phyloP scores from a whole-genome alignment of 2,329 filamentous ascomycete genomes.

The Zymoseptoria brevis region DNA sequence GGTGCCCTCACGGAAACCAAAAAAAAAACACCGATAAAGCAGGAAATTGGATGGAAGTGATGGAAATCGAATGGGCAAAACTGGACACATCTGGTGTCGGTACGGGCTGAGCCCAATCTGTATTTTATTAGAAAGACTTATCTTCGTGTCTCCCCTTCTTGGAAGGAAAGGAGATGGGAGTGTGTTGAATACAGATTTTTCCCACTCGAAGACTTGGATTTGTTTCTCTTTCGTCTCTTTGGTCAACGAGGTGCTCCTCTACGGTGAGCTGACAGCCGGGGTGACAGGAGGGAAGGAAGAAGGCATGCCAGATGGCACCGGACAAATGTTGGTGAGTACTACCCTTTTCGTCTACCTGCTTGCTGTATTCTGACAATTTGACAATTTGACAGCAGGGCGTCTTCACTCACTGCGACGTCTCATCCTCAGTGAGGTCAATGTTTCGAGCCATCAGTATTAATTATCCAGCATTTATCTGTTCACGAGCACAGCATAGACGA shows the following conservation, averaged over 20 bases:
- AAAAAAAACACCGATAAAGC: not conserved
- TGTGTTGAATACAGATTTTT: slow-evolving; percentile 9
- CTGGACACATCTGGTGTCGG: not conserved
- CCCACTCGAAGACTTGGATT: slow-evolving; percentile 2
- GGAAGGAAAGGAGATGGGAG: slow-evolving; percentile 4
- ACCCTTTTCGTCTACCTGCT: too few relatives aligned
- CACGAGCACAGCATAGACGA: not conserved
- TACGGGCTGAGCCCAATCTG: slow-evolving; percentile 5
- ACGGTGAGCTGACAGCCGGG: too few relatives aligned
- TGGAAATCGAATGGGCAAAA: not conserved
- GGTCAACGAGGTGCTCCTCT: too few relatives aligned
- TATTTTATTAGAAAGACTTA: slow-evolving; percentile 8
- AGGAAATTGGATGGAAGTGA: not conserved
- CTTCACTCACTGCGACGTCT: too few relatives aligned
- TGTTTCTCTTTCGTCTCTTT: not conserved
- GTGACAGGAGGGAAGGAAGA: too few relatives aligned
- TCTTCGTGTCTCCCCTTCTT: slow-evolving; percentile 7
- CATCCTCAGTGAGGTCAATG: too few relatives aligned
- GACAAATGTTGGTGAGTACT: too few relatives aligned
- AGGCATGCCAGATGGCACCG: too few relatives aligned
- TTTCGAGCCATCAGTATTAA: not conserved
- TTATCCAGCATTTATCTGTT: not conserved
- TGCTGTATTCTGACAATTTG: too few relatives aligned
- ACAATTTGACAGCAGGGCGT: too few relatives aligned
- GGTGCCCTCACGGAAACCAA: not conserved